Evolutionary conservation across 148 eudicot genomes (phyloP), one percentile per base, ranked within the genome.

Genomic region (Hydrangea macrophylla): DNA sequence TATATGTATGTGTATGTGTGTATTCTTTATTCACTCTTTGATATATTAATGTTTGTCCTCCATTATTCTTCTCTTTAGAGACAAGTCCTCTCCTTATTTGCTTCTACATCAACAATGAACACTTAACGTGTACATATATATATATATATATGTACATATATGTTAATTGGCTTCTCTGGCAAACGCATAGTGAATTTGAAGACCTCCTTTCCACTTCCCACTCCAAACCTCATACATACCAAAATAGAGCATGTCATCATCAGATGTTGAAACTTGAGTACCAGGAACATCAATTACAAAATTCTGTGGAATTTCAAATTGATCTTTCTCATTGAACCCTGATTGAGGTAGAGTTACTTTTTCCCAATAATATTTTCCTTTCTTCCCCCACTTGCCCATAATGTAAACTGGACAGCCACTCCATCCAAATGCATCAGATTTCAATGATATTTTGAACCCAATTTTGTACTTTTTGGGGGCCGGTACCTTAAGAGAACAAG

Each of bases 161-260:
- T 3, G 8, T 8, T 35, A 35, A 8, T 35, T 5, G 2, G 24
- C 0, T 35, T 64, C 63, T 48, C 11, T 58, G 3, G 57, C 17
- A 22, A 33, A 24, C 17, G 61, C 77, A 36, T 36, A 40, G 56
- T 73, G 71, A 51, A 73, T 73, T 22, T 39, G 45, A 51, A 74
- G 72, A 15, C 77, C 77, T 7, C 77, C 72, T 36, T 74, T 74
- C 72, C 77, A 74, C 32, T 61, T 67, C 7, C 73, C 73, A 56
- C 64, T 69, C 78, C 78, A 75, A 6, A 75, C 73, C 48, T 75
- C 78, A 48, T 75, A 75, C 11, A 75, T 6, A 0, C 73, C 78
- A 11, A 75, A 75, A 36, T 62, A 62, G 11, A 75, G 31, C 55
- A 28, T 68, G 0, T 30, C n/a, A 18, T 51, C 60, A 6, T 27